These are phyloP conservation scores for Pseudogymnoascus destructans DNA, from an alignment of 2,329 filamentous ascomycete genomes.

Conservation along the genomic window DNA sequence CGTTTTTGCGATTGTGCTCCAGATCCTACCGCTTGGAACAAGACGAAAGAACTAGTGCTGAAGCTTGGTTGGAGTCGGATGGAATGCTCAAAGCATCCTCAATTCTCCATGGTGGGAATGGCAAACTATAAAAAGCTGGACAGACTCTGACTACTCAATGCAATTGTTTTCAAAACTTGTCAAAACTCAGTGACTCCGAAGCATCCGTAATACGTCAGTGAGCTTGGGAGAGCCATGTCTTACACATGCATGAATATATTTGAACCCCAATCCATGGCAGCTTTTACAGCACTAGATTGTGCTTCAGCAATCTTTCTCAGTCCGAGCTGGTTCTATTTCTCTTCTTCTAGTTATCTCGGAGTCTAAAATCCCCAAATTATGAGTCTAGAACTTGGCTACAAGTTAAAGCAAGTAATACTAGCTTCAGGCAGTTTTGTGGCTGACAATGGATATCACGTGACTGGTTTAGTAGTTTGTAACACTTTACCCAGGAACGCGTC, in stretches of 20 bases:
- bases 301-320: neutral
- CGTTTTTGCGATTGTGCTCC: neutral
- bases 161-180: neutral
- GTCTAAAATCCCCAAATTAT: neutral
- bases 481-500: slow-evolving; percentile 5
- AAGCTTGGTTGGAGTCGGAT: neutral
- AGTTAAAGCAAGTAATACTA: neutral
- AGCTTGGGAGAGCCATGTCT: neutral
- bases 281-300: neutral
- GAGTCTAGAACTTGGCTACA: neutral
- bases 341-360: neutral
- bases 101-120: neutral
- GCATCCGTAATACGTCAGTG: neutral
- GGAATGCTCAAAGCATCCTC: neutral
- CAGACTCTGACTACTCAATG: neutral
- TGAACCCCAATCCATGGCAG: neutral
- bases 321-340: neutral
- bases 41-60: slow-evolving; percentile 25
- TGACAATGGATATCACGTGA: neutral
- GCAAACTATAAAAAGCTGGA: neutral
- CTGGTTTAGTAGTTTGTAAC: neutral
- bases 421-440: neutral
- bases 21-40: slow-evolving; percentile 30
- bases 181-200: neutral
- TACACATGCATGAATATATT: neutral